Evolutionary conservation across 768 basidiomycete species (phyloP).

Genomic region (Sutorius australiensis): DNA sequence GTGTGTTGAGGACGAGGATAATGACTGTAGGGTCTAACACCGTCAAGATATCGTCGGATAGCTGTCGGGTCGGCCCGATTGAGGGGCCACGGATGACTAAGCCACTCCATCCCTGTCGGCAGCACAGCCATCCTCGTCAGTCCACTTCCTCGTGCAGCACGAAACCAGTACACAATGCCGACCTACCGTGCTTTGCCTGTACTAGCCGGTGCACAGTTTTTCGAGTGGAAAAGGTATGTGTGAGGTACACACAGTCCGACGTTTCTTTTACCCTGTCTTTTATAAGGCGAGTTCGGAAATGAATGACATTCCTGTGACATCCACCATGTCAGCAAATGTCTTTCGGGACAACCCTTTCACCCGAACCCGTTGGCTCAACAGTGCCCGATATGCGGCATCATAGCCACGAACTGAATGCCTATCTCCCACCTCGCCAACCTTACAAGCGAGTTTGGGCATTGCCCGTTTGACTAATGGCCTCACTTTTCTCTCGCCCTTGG

Average conservation of each 20-base stretch:
- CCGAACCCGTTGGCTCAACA: slow-evolving; percentile 33
- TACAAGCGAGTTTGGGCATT: slow-evolving; percentile 25
- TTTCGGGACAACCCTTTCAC: slow-evolving; percentile 28
- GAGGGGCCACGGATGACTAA: slow-evolving; percentile 31
- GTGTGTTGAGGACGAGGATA: slow-evolving; percentile 22
- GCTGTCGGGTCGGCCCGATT: slow-evolving; percentile 35
- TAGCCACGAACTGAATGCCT: slow-evolving; percentile 23
- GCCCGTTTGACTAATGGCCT: slow-evolving; percentile 32
- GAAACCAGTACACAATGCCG: slow-evolving; percentile 14
- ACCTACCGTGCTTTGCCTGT: slow-evolving; percentile 15
- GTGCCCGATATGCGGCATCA: slow-evolving; percentile 23
- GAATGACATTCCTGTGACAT: slow-evolving; percentile 32
- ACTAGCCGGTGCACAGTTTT: slow-evolving; percentile 3
- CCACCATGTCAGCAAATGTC: slow-evolving; percentile 22
- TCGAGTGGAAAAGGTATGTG: slow-evolving; percentile 21
- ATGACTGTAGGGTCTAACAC: slow-evolving; percentile 16
- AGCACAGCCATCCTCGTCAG: slow-evolving; percentile 26
- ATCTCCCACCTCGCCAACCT: slow-evolving; percentile 16
- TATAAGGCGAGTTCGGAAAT: slow-evolving; percentile 34
- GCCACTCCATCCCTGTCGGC: slow-evolving; percentile 24
- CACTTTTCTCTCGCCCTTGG: slow-evolving; percentile 16
- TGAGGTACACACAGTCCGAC: slow-evolving; percentile 13
- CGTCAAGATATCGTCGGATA: slow-evolving; percentile 34
- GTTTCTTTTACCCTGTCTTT: slow-evolving; percentile 19
- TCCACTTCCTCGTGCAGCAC: slow-evolving; percentile 13